phyloP scores from a whole-genome alignment of 73 alveolate genomes.

The Tetrahymena elliotti region DNA sequence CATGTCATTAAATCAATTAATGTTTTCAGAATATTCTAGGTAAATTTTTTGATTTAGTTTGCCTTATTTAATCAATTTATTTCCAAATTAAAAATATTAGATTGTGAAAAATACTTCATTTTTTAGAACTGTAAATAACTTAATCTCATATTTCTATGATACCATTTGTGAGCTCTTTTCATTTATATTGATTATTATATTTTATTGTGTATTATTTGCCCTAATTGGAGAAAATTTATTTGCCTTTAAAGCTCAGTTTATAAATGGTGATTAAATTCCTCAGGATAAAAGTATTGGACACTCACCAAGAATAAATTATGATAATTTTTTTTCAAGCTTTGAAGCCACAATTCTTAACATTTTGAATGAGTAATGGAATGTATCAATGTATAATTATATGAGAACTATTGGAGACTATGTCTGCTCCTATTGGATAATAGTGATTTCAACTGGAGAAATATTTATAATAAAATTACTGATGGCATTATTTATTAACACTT shows the following conservation, averaged over 20 bases:
- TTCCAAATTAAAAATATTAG: neutral
- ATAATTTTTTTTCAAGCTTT: neutral
- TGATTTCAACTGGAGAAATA: neutral
- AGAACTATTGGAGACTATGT: neutral
- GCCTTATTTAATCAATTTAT: neutral
- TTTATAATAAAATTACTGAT: neutral
- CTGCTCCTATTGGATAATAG: neutral
- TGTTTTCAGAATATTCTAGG: neutral
- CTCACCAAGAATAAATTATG: neutral
- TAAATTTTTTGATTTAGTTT: neutral
- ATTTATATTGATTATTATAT: neutral
- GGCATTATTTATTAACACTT: neutral
- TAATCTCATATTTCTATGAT: neutral
- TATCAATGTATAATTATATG: neutral
- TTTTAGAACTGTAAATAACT: neutral
- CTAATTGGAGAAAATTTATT: neutral
- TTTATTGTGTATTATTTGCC: neutral
- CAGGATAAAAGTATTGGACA: neutral
- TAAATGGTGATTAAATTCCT: neutral
- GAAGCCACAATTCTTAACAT: neutral
- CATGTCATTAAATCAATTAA: neutral
- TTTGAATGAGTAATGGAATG: neutral
- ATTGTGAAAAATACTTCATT: neutral
- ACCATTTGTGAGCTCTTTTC: neutral
- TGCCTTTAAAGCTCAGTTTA: neutral